Evolutionary conservation across 1,139 yeast species (phyloP).

Genomic region (Sugiyamaella xylanicola): DNA sequence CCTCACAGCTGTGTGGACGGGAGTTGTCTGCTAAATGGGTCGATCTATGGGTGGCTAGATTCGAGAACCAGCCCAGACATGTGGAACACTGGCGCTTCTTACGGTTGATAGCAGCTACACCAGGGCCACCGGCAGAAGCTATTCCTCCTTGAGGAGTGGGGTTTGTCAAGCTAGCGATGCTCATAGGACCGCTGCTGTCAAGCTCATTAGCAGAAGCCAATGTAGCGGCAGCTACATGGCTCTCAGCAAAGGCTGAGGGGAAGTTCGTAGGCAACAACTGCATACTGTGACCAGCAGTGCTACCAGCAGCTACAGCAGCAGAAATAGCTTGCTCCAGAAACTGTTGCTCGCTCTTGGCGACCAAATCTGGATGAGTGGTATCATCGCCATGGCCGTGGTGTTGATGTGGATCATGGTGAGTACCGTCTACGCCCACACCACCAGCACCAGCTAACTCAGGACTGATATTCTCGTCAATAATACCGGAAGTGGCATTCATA

Average conservation of each 20-base stretch:
- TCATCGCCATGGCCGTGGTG: slow-evolving; percentile 2
- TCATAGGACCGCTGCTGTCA: slow-evolving; percentile 23
- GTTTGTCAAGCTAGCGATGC: slow-evolving; percentile 28
- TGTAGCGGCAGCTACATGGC: slow-evolving; percentile 11
- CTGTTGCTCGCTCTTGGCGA: slow-evolving; percentile 21
- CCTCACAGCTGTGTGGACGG: slow-evolving; percentile 75
- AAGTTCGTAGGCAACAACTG: slow-evolving; percentile 12
- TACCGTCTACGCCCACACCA: slow-evolving; percentile 2
- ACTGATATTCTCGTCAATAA: slow-evolving; percentile 15
- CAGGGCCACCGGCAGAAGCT: slow-evolving; percentile 19
- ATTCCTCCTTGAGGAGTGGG: slow-evolving; percentile 22
- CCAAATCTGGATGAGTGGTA: slow-evolving; percentile 20
- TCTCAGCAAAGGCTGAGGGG: slow-evolving; percentile 12
- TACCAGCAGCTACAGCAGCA: slow-evolving; percentile 18
- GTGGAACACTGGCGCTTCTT: slow-evolving; percentile 84
- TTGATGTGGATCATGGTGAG: not conserved
- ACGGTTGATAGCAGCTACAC: slow-evolving; percentile 39
- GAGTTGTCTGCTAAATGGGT: slow-evolving; percentile 75
- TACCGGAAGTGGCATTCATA: not conserved
- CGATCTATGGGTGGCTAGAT: slow-evolving; percentile 82
- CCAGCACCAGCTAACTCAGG: slow-evolving; percentile 16
- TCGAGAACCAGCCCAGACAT: slow-evolving; percentile 73
- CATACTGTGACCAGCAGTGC: slow-evolving; percentile 4
- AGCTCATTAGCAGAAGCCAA: slow-evolving; percentile 4
- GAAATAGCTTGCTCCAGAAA: slow-evolving; percentile 15